These are phyloP conservation scores for Stylonectria norvegica DNA, from an alignment of 2,329 filamentous ascomycete species.

Conservation along the genomic window DNA sequence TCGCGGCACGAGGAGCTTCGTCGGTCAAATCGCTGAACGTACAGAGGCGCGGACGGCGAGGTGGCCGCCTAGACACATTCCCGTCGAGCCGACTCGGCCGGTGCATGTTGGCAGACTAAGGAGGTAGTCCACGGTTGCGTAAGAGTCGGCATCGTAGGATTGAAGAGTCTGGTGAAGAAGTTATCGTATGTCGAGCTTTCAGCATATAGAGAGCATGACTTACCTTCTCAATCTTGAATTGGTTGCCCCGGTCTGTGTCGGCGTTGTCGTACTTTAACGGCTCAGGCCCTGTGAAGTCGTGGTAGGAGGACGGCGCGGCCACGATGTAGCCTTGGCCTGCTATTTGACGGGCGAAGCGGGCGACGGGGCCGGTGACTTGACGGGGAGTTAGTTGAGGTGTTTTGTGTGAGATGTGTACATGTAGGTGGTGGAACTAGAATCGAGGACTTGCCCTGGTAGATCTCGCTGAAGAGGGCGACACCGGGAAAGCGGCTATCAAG, in stretches of 20 bases:
- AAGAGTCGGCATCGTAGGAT: conserved; percentile 80
- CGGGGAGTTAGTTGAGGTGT: not conserved
- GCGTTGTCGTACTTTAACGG: conserved; percentile 80
- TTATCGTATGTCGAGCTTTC: not conserved
- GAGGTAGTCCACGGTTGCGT: conserved; percentile 65
- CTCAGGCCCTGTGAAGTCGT: conserved; percentile 86
- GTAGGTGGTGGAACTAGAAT: not conserved
- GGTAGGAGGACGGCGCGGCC: conserved; percentile 84
- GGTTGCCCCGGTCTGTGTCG: conserved; percentile 84
- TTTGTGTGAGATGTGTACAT: not conserved
- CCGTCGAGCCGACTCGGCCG: conserved; percentile 73
- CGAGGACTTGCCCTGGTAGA: conserved; percentile 83
- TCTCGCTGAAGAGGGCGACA: conserved; percentile 87
- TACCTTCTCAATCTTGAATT: conserved; percentile 79
- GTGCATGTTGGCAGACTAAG: conserved; percentile 74
- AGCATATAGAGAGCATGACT: no score
- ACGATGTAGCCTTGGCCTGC: conserved; percentile 92
- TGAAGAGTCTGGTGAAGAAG: conserved; percentile 68
- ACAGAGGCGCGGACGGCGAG: conserved; percentile 62
- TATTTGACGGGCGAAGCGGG: conserved; percentile 86
- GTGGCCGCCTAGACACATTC: conserved; percentile 93
- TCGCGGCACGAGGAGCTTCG: not conserved
- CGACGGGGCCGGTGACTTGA: conserved; percentile 82
- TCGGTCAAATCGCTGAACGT: conserved; percentile 29
- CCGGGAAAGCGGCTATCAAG: conserved; percentile 67